Base-by-base conservation (phyloP, 2,329 filamentous ascomycete genomes). In the Penicillium sp. region DNA sequence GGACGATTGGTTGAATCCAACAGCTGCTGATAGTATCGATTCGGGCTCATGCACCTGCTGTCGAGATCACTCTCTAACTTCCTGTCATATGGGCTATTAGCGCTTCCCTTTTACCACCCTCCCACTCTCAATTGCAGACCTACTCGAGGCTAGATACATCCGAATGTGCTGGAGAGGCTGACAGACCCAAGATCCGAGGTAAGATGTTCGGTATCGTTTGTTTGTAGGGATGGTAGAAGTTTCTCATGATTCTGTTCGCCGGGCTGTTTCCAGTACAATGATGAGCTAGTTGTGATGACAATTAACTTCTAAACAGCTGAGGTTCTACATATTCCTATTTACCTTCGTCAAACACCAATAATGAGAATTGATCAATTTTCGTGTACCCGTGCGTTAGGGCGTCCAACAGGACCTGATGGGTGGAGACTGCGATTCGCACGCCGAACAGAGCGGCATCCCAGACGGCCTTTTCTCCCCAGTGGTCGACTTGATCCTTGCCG, bases 331-430 rank as follows among this genome's bases (percentile, higher is more conserved):
- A 36, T 9, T 42, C 30, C 50, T 3, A 22, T 22, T 22, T 37
- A 54, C 51, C 51, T 33, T 54, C 51, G 37, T 54, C 51, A 26
- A 54, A 54, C 10, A 54, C 44, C 31, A 54, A 19, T 22, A 54
- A 47, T 19, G 51, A 37, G 8, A 49, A 9, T 30, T 36, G 44
- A 12, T 41, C 3, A 19, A 54, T 17, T 54, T n/a, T 14, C 6
- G 30, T 38, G 37, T 49, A 54, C 5, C 51, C 51, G 28, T 54
- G 51, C 4, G 51, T 49, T 14, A 54, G 31, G 33, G 51, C 51
- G 25, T 54, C 51, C 11, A 38, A 37, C 19, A 54, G 51, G 26
- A 54, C 51, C 35, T 37, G 36, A 54, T 54, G 25, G 26, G 44
- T 54, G 10, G 51, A 49, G 33, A 54, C 31, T 30, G 30, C 30